phyloP scores from a whole-genome alignment of 2,329 filamentous ascomycete species.

The Fusarium hainanense region DNA sequence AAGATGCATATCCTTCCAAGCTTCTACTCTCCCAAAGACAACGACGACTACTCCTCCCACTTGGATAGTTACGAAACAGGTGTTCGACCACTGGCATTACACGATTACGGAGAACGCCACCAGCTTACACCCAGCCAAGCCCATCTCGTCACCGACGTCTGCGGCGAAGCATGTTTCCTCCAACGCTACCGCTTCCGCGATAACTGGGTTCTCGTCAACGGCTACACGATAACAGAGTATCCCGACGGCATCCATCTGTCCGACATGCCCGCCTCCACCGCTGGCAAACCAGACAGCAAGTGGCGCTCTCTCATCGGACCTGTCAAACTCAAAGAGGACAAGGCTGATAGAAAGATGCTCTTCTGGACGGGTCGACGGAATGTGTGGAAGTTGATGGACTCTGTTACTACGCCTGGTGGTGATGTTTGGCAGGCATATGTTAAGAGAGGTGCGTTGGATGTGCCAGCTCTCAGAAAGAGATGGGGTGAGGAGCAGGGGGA shows the following conservation, averaged over 20 bases:
- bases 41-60: slow-evolving; percentile 44
- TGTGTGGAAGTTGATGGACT: slow-evolving; percentile 57
- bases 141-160: slow-evolving; percentile 56
- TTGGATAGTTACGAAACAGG: slow-evolving; percentile 54
- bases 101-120: slow-evolving; percentile 54
- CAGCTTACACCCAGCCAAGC: slow-evolving; percentile 54
- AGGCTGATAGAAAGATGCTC: slow-evolving; percentile 47
- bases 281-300: background rate
- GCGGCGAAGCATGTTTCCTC: slow-evolving; percentile 60
- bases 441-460: slow-evolving; percentile 44
- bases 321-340: slow-evolving; percentile 49
- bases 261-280: slow-evolving; percentile 29
- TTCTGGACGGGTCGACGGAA: slow-evolving; percentile 52
- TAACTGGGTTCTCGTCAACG: slow-evolving; percentile 61
- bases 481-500: slow-evolving; percentile 17
- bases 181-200: slow-evolving; percentile 59
- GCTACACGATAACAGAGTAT: slow-evolving; percentile 58
- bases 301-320: slow-evolving; percentile 44
- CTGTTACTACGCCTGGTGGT: slow-evolving; percentile 49
- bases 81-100: slow-evolving; percentile 55
- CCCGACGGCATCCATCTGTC: slow-evolving; percentile 50
- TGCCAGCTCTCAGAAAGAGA: slow-evolving; percentile 32
- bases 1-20: slow-evolving; percentile 57
- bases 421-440: slow-evolving; percentile 61
- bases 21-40: slow-evolving; percentile 55